A percentile compares a stretch with the other conserved stretches of the same genome.
Evolutionary conservation across 1,139 yeast genomes (phyloP).

Genomic region (Sugiyamaella japonica): DNA sequence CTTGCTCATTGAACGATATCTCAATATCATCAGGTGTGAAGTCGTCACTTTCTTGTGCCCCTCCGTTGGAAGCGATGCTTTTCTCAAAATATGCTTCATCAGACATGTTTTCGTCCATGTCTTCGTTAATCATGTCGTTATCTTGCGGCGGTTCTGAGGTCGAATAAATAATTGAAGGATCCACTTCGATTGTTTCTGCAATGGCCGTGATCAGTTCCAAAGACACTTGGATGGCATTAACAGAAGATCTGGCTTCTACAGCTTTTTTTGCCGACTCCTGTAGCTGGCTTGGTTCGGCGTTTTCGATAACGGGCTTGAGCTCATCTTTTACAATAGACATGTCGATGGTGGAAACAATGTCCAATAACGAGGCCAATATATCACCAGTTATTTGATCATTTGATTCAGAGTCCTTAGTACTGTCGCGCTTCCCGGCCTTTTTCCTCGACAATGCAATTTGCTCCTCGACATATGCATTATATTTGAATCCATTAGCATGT

Average conservation of each 20-base stretch:
- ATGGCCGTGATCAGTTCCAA: constrained; percentile 75
- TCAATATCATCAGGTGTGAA: constrained; percentile 23
- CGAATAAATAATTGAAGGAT: constrained; percentile 29
- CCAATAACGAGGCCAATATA: constrained; percentile 28
- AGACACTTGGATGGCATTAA: constrained; percentile 64
- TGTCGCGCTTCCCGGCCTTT: neutral
- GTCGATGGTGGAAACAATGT: constrained; percentile 42
- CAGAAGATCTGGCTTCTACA: constrained; percentile 51
- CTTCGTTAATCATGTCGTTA: constrained; percentile 16
- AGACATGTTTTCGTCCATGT: constrained; percentile 22
- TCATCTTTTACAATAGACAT: constrained; percentile 44
- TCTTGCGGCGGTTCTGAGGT: constrained; percentile 23
- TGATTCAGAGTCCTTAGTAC: neutral
- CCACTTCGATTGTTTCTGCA: constrained; percentile 56
- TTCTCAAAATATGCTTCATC: constrained; percentile 23
- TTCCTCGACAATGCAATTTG: constrained; percentile 3
- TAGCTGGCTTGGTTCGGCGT: constrained; percentile 45
- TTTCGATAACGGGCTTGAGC: constrained; percentile 43
- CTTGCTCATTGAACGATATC: constrained; percentile 12
- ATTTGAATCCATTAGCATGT: constrained; percentile 32
- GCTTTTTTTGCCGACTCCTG: constrained; percentile 46
- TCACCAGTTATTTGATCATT: constrained; percentile 23
- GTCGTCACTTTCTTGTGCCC: constrained; percentile 21
- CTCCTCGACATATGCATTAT: constrained; percentile 29
- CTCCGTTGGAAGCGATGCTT: constrained; percentile 15